Conservation (phyloP, 2,329 filamentous ascomycete species). For the Sclerotiophoma versabilis region DNA sequence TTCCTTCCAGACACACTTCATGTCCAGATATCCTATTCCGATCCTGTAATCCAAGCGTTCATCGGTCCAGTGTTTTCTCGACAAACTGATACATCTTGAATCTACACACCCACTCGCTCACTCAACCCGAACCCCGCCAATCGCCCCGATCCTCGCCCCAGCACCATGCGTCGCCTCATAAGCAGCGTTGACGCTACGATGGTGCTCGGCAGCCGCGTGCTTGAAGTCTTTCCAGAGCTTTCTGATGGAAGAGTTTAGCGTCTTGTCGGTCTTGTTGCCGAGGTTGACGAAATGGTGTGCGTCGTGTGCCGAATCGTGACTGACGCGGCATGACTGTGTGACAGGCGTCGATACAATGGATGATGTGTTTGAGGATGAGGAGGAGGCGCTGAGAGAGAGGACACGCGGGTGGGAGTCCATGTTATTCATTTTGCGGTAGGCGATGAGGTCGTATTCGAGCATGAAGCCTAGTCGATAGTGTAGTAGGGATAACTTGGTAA, state of each 20-base stretch:
- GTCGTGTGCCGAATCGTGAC: constrained; percentile 32
- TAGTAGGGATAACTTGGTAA: background rate
- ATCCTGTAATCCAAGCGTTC: too few species aligned
- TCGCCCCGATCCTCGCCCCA: constrained; percentile 1
- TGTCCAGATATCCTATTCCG: too few species aligned
- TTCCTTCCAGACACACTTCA: background rate
- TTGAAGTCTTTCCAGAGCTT: constrained; percentile 41
- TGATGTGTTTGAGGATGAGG: constrained; percentile 2
- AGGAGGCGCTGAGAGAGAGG: constrained; percentile 24
- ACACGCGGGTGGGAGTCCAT: constrained; percentile 32
- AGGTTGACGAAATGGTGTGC: constrained; percentile 31
- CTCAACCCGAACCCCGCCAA: background rate
- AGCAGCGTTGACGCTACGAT: constrained; percentile 39
- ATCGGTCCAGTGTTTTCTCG: too few species aligned
- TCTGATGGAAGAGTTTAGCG: constrained; percentile 33
- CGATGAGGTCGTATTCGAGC: constrained; percentile 11
- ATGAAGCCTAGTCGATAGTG: background rate
- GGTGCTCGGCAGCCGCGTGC: constrained; percentile 37
- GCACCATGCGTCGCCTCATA: constrained; percentile 35
- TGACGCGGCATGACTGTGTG: constrained; percentile 22
- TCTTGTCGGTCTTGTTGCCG: constrained; percentile 23
- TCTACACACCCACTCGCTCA: too few species aligned
- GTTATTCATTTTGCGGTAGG: constrained; percentile 27
- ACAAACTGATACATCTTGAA: too few species aligned
- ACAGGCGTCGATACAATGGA: constrained; percentile 22